Evolutionary conservation across 1,284 basidiomycete genomes (phyloP).

Genomic region (Trametes versicolor): DNA sequence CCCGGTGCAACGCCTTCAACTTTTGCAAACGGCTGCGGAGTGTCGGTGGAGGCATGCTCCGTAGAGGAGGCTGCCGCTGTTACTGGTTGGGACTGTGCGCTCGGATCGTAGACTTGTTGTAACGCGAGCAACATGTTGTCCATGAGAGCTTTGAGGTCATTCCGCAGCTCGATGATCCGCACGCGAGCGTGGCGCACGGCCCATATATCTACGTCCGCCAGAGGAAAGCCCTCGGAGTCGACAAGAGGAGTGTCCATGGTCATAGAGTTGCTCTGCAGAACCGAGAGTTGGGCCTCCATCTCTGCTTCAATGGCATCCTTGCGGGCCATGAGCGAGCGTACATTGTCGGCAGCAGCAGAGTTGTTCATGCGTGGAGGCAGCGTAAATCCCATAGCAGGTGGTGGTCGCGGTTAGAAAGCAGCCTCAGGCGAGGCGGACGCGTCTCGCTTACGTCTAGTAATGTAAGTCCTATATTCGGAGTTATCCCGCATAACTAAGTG

Average conservation of each 20-base stretch:
- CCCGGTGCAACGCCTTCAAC: slow-evolving; percentile 81
- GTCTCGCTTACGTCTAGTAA: background rate
- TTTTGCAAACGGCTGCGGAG: slow-evolving; percentile 70
- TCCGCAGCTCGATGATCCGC: slow-evolving; percentile 79
- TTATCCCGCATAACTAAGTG: background rate
- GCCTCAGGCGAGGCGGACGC: background rate
- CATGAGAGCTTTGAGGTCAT: slow-evolving; percentile 77
- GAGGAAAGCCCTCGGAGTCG: slow-evolving; percentile 87
- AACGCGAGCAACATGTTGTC: slow-evolving; percentile 74
- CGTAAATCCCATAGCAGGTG: slow-evolving; percentile 54
- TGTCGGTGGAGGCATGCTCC: background rate
- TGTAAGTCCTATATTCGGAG: background rate
- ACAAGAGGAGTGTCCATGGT: slow-evolving; percentile 79
- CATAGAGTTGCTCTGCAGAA: slow-evolving; percentile 68
- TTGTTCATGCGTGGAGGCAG: slow-evolving; percentile 52
- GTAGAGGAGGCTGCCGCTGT: slow-evolving; percentile 4
- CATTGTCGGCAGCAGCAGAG: slow-evolving; percentile 58
- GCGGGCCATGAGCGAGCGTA: slow-evolving; percentile 63
- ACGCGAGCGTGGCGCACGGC: slow-evolving; percentile 80
- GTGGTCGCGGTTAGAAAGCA: slow-evolving; percentile 14
- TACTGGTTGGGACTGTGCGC: slow-evolving; percentile 39
- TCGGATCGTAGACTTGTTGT: slow-evolving; percentile 70
- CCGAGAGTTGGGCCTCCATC: slow-evolving; percentile 64
- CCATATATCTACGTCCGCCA: slow-evolving; percentile 85
- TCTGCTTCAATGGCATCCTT: slow-evolving; percentile 74